Evolutionary conservation across 2,329 filamentous ascomycete species (phyloP).

Genomic region (Coniochaeta sp.): DNA sequence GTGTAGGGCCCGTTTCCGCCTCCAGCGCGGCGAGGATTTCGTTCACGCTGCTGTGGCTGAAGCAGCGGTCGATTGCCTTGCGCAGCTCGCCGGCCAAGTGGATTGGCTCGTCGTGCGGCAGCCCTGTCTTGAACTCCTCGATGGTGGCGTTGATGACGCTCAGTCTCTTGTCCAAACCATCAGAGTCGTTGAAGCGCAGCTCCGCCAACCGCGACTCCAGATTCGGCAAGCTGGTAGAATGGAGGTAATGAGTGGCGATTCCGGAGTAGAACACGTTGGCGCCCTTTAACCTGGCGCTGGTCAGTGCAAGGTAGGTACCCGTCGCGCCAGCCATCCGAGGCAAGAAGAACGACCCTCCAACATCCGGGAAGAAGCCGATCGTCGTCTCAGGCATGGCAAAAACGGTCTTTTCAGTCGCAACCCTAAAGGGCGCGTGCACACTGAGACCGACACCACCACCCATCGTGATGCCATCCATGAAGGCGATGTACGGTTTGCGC

Average conservation of each 20-base stretch:
- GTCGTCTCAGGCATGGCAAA: constrained; percentile 99
- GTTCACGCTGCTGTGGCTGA: constrained; percentile 57
- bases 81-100: constrained; percentile 63
- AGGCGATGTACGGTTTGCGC: constrained; percentile 82
- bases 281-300: constrained; percentile 74
- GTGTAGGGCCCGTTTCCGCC: constrained; percentile 43
- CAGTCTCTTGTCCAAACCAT: constrained; percentile 54
- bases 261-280: constrained; percentile 85
- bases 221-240: constrained; percentile 76
- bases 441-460: constrained; percentile 92
- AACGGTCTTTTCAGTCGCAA: constrained; percentile 89
- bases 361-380: constrained; percentile 98
- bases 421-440: constrained; percentile 90
- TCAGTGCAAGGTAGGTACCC: constrained; percentile 89
- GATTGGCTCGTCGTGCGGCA: constrained; percentile 68
- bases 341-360: constrained; percentile 93
- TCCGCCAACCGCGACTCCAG: constrained; percentile 83
- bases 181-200: constrained; percentile 77
- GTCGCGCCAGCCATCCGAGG: constrained; percentile 79
- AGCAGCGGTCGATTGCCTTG: constrained; percentile 77
- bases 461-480: constrained; percentile 99
- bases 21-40: constrained; percentile 65
- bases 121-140: constrained; percentile 80
- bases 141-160: constrained; percentile 77
- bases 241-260: constrained; percentile 90